Percentiles rank a stretch among this genome's conserved stretches.
Conservation (phyloP, 208 protist species). For the Porcisia hertigi region DNA sequence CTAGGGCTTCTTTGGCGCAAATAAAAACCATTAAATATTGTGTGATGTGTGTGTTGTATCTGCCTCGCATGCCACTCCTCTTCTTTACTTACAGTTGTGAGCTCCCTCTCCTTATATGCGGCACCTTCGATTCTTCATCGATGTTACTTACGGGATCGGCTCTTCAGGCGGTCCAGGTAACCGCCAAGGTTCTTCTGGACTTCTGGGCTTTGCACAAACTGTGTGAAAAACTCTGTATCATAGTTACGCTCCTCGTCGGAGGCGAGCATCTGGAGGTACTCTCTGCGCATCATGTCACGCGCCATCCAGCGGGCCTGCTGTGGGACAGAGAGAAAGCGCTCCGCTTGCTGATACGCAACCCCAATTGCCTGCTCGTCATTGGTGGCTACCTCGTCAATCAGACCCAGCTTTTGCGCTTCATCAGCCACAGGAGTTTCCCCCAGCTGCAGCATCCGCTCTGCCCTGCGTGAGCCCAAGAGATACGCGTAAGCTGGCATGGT, state of each 20-base stretch:
- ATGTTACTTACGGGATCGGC: slow-evolving; percentile 47
- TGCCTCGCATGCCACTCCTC: too few relatives aligned
- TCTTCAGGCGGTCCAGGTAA: slow-evolving; percentile 64
- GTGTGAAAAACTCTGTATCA: slow-evolving; percentile 53
- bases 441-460: slow-evolving; percentile 79
- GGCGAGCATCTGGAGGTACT: neutral
- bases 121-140: too few relatives aligned
- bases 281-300: neutral
- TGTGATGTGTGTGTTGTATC: neutral
- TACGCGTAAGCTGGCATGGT: slow-evolving; percentile 76
- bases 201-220: slow-evolving; percentile 59
- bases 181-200: slow-evolving; percentile 63
- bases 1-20: too few relatives aligned
- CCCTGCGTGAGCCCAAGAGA: slow-evolving; percentile 56
- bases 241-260: neutral
- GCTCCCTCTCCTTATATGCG: too few relatives aligned
- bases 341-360: neutral
- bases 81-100: too few relatives aligned
- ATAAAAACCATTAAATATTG: slow-evolving; percentile 2
- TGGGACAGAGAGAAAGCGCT: slow-evolving; percentile 8
- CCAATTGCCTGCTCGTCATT: slow-evolving; percentile 47
- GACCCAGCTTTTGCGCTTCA: slow-evolving; percentile 59
- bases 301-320: slow-evolving; percentile 9
- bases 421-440: slow-evolving; percentile 73
- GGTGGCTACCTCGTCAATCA: slow-evolving; percentile 66